Conservation (phyloP, 1,139 yeast species). For the Protomyces arabidopsidicola region DNA sequence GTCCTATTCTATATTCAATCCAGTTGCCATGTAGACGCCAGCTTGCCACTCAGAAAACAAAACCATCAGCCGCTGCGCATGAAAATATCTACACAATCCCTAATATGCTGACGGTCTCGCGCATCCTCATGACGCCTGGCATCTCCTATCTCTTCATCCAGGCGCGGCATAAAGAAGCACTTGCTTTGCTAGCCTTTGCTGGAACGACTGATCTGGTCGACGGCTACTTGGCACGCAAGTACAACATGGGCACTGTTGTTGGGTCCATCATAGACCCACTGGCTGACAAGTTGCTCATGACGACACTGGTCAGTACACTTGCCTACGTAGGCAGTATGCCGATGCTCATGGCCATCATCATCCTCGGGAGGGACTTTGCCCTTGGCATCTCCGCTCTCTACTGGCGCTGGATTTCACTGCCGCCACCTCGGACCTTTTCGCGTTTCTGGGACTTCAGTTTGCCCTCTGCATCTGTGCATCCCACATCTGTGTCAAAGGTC, state of each 20-base stretch:
- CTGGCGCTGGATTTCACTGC: conserved; percentile 68
- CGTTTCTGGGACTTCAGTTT: conserved; percentile 72
- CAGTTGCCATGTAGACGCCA: no score
- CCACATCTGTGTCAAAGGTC: conserved; percentile 75
- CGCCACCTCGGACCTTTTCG: conserved; percentile 65
- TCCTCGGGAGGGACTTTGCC: conserved; percentile 78
- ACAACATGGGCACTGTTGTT: conserved; percentile 68
- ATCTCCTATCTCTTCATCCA: conserved; percentile 69
- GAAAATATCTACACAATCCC: conserved; percentile 78
- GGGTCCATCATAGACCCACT: conserved; percentile 93
- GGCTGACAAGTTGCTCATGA: conserved; percentile 90
- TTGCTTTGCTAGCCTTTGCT: conserved; percentile 72
- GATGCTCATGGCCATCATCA: conserved; percentile 65
- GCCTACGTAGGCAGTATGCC: conserved; percentile 58
- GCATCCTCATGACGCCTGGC: conserved; percentile 74
- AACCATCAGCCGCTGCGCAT: conserved; percentile 33
- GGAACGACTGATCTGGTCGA: conserved; percentile 88
- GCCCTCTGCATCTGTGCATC: conserved; percentile 84
- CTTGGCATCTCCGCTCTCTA: conserved; percentile 72
- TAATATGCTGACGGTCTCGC: conserved; percentile 70
- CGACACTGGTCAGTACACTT: conserved; percentile 72
- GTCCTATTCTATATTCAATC: no score
- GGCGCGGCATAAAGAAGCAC: conserved; percentile 52
- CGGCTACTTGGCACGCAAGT: conserved; percentile 82
- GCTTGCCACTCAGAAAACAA: no score